These are phyloP conservation scores for Phytopythium delawarense DNA, from an alignment of 352 stramenopile genomes.

Conservation along the genomic window DNA sequence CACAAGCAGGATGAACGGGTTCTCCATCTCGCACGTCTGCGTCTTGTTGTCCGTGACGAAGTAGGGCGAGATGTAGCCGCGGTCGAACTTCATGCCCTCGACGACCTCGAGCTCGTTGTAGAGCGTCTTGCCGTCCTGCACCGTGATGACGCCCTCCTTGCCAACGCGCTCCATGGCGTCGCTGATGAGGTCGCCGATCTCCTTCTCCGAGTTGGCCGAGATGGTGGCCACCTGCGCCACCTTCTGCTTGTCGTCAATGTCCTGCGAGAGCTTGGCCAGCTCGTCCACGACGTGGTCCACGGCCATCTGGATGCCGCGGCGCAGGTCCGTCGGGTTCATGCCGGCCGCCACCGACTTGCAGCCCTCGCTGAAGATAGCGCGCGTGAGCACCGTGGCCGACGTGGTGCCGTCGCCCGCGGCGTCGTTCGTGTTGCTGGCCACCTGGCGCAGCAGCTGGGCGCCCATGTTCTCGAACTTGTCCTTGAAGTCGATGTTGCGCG, in stretches of 20 bases:
- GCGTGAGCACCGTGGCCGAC: conserved; percentile 97
- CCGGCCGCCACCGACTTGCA: conserved; percentile 99
- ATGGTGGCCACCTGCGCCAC: conserved; percentile 99
- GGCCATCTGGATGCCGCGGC: conserved; percentile 97
- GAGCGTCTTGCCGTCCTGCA: conserved; percentile 99
- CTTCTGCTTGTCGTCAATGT: conserved; percentile 99
- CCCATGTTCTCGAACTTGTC: conserved; percentile 84
- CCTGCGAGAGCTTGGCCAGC: conserved; percentile 94
- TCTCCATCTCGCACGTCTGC: conserved; percentile 98
- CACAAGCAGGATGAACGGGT: conserved; percentile 98
- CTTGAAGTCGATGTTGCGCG: conserved; percentile 75
- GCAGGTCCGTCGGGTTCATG: conserved; percentile 99
- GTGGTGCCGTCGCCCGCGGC: conserved; percentile 99
- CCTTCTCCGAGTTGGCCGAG: conserved; percentile 97
- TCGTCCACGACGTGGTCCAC: conserved; percentile 96
- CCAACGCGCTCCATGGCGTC: conserved; percentile 99
- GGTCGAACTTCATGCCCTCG: conserved; percentile 99
- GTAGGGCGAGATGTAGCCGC: conserved; percentile 99
- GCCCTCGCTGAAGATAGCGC: conserved; percentile 98
- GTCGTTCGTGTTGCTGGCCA: conserved; percentile 99
- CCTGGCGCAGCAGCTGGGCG: conserved; percentile 57
- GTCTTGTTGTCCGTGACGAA: conserved; percentile 99
- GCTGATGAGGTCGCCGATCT: conserved; percentile 98
- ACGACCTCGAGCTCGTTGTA: conserved; percentile 99
- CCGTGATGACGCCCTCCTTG: conserved; percentile 98